phyloP scores from a whole-genome alignment of 2,329 filamentous ascomycete genomes.

The Phialemoniopsis sp. region DNA sequence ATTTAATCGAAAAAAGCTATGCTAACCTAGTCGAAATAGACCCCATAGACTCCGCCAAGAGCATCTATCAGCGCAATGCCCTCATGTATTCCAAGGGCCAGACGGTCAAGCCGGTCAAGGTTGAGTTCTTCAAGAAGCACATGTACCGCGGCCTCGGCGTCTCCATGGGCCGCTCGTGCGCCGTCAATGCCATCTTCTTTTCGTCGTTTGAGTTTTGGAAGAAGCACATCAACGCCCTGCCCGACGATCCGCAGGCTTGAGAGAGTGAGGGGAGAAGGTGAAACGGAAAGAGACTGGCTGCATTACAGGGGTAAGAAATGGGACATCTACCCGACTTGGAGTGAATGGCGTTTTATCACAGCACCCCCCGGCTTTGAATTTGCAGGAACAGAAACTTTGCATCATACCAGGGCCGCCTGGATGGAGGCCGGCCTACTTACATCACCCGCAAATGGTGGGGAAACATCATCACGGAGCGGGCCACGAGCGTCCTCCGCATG shows the following conservation, averaged over 20 bases:
- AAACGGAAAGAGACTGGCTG: too few relatives aligned
- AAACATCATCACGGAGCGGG: too few relatives aligned
- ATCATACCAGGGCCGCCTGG: too few relatives aligned
- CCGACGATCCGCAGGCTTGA: slow-evolving; percentile 26
- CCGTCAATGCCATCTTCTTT: slow-evolving; percentile 88
- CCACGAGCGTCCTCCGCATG: too few relatives aligned
- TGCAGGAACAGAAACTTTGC: too few relatives aligned
- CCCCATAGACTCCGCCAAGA: slow-evolving; percentile 79
- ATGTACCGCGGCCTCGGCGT: slow-evolving; percentile 84
- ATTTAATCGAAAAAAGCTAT: not conserved
- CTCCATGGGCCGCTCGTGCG: slow-evolving; percentile 76
- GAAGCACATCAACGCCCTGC: slow-evolving; percentile 55
- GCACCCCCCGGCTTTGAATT: too few relatives aligned
- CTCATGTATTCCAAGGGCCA: slow-evolving; percentile 66
- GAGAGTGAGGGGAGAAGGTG: not conserved
- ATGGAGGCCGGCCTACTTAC: too few relatives aligned
- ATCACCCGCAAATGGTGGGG: too few relatives aligned
- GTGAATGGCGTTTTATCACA: too few relatives aligned
- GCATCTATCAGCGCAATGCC: slow-evolving; percentile 79
- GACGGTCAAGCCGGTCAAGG: slow-evolving; percentile 63
- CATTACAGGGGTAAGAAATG: too few relatives aligned
- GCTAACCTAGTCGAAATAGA: slow-evolving; percentile 41
- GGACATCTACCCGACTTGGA: too few relatives aligned
- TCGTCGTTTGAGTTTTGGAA: slow-evolving; percentile 83
- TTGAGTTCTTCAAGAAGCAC: slow-evolving; percentile 70